Conservation (phyloP, 768 basidiomycete genomes). For the Suillus fuscotomentosus region DNA sequence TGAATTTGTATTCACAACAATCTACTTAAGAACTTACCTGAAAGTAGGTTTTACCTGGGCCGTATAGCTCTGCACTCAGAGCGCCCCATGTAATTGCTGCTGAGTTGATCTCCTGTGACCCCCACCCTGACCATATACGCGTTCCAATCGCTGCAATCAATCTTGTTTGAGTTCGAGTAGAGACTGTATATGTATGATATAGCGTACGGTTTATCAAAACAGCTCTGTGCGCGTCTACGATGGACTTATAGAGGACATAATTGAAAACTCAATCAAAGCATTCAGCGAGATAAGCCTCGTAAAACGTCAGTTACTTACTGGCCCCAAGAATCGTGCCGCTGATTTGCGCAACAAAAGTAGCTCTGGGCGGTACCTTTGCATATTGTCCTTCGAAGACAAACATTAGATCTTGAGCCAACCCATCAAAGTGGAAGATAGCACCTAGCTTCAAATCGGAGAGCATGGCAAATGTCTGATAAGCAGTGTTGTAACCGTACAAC, state of each 20-base stretch:
- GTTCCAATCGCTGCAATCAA: slow-evolving; percentile 14
- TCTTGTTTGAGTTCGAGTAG: slow-evolving; percentile 2
- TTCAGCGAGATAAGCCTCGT: background rate
- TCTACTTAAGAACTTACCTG: slow-evolving; percentile 31
- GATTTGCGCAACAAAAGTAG: slow-evolving; percentile 49
- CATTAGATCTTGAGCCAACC: slow-evolving; percentile 10
- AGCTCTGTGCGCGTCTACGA: slow-evolving; percentile 12
- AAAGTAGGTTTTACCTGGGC: slow-evolving; percentile 45
- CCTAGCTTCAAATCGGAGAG: slow-evolving; percentile 40
- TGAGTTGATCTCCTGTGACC: slow-evolving; percentile 51
- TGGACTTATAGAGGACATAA: slow-evolving; percentile 18
- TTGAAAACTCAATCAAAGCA: slow-evolving; percentile 15
- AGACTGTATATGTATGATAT: background rate
- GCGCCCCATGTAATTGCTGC: slow-evolving; percentile 57
- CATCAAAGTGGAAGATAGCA: background rate
- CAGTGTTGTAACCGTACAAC: slow-evolving; percentile 50
- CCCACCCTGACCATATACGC: slow-evolving; percentile 34
- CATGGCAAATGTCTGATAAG: slow-evolving; percentile 52
- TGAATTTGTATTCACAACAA: background rate
- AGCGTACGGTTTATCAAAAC: slow-evolving; percentile 13
- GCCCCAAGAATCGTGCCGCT: slow-evolving; percentile 49
- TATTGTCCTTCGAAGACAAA: slow-evolving; percentile 52
- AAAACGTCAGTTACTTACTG: slow-evolving; percentile 26
- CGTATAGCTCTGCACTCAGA: slow-evolving; percentile 51
- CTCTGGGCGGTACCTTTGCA: slow-evolving; percentile 49